These are phyloP conservation scores for Cryptosporidium tyzzeri DNA, from an alignment of 169 alveolate genomes.

Conservation along the genomic window DNA sequence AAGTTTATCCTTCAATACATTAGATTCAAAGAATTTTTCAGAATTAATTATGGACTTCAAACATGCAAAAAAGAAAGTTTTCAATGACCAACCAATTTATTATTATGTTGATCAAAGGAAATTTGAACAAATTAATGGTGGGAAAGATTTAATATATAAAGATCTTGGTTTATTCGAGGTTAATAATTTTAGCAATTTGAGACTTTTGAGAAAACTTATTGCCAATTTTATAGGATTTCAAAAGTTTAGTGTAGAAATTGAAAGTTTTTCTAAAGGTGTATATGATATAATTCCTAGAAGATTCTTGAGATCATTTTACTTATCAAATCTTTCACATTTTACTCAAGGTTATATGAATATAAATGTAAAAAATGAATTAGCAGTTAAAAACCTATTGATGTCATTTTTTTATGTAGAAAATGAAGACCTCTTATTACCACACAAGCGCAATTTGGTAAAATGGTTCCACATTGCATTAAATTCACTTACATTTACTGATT, in stretches of 20 bases:
- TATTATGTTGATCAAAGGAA: conserved; percentile 8
- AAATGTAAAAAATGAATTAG: background rate
- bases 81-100: conserved; percentile 11
- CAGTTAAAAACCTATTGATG: background rate
- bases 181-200: conserved; percentile 16
- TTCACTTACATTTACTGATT: background rate
- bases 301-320: conserved; percentile 22
- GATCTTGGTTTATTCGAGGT: background rate
- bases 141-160: background rate
- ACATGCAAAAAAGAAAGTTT: conserved; percentile 36
- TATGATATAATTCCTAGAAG: conserved; percentile 62
- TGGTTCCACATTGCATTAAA: conserved; percentile 43
- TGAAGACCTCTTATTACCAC: conserved; percentile 16
- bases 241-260: conserved; percentile 8
- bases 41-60: conserved; percentile 10
- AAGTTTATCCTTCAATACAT: background rate
- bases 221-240: conserved; percentile 4
- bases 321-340: background rate
- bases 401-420: conserved; percentile 36
- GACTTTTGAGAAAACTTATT: conserved; percentile 19
- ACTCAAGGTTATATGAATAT: conserved; percentile 19
- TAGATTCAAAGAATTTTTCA: conserved; percentile 15
- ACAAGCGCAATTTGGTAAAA: conserved; percentile 7
- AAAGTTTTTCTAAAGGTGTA: conserved; percentile 35
- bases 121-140: background rate